Conservation (phyloP, 164 flowering plant genomes). For the Macadamia tetraphylla region DNA sequence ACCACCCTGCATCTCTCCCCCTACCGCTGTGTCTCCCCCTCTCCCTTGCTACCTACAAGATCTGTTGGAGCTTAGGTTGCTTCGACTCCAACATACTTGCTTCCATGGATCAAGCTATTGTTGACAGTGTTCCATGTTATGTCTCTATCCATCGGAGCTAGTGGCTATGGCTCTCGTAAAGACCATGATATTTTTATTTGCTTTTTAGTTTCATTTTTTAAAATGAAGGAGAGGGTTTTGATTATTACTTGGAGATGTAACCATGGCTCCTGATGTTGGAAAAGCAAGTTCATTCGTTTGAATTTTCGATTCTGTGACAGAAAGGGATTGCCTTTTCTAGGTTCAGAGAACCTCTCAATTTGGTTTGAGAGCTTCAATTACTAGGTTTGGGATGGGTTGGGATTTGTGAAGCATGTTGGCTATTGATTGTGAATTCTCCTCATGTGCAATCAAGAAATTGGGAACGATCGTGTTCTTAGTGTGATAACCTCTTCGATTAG, state of each 20-base stretch:
- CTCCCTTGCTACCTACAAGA: too few relatives aligned
- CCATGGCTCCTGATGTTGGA: conserved; percentile 1
- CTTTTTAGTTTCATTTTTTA: background rate
- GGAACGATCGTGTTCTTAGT: conserved; percentile 12
- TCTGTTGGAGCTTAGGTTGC: too few relatives aligned
- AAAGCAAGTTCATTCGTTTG: background rate
- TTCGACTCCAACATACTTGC: too few relatives aligned
- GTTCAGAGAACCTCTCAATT: conserved; percentile 8
- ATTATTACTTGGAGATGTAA: background rate
- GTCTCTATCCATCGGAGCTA: too few relatives aligned
- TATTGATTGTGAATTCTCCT: conserved; percentile 18
- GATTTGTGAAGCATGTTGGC: background rate
- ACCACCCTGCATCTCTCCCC: too few relatives aligned
- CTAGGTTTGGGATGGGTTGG: background rate
- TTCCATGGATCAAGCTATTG: too few relatives aligned
- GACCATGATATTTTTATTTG: too few relatives aligned
- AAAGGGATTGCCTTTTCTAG: too few relatives aligned
- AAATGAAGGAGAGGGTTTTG: background rate
- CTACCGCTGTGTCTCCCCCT: too few relatives aligned
- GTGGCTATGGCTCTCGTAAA: too few relatives aligned
- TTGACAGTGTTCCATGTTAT: too few relatives aligned
- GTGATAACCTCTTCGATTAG: conserved; percentile 14
- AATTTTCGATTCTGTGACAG: background rate
- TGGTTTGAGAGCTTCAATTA: conserved; percentile 1
- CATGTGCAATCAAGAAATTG: conserved; percentile 39